phyloP scores from a whole-genome alignment of 129 eudicot species.

The Helianthus tuberosus region DNA sequence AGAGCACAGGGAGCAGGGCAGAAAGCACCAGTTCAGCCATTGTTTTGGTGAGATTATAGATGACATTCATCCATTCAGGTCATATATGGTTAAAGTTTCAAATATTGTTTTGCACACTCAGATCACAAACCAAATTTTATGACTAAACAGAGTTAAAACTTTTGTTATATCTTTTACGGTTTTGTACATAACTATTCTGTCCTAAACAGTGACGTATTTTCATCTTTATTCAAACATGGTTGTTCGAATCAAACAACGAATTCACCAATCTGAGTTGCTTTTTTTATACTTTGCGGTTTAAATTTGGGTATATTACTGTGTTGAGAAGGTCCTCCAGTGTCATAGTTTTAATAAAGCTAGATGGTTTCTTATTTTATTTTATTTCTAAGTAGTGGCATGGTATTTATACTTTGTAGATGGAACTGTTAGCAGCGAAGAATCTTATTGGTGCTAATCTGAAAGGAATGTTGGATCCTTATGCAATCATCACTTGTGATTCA shows the following conservation, averaged over 20 bases:
- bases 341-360: background rate
- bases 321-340: conserved; percentile 13
- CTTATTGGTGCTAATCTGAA: conserved; percentile 87
- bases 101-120: no score
- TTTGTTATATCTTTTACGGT: conserved; percentile 4
- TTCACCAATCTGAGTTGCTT: conserved; percentile 12
- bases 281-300: background rate
- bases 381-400: conserved; percentile 20
- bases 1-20: no score
- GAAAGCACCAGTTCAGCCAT: no score
- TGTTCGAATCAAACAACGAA: background rate
- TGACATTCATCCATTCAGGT: no score
- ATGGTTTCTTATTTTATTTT: conserved; percentile 9
- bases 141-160: background rate
- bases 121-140: no score
- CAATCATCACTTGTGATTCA: conserved; percentile 91
- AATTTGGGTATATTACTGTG: conserved; percentile 13
- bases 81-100: no score
- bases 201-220: background rate
- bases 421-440: conserved; percentile 91
- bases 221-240: conserved; percentile 5
- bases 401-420: conserved; percentile 48
- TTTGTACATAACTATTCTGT: background rate
- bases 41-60: no score
- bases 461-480: conserved; percentile 99